Evolutionary conservation across 768 basidiomycete genomes (phyloP).

Genomic region (Hortiboletus campestris): DNA sequence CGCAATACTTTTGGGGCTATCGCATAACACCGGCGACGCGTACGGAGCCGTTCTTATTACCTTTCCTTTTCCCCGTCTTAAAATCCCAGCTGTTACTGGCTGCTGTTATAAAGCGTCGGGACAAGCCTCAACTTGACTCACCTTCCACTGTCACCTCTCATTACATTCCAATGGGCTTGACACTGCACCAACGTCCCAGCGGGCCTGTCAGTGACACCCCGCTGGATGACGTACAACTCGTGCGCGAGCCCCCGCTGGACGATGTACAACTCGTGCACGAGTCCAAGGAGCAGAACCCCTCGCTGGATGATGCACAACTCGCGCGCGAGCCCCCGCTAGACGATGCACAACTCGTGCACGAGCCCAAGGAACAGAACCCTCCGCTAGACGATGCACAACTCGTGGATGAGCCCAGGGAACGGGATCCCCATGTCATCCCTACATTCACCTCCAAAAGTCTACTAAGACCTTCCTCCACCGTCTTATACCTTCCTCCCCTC

Average conservation of each 20-base stretch:
- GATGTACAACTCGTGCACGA: neutral
- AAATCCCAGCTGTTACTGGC: neutral
- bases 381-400: neutral
- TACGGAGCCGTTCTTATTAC: neutral
- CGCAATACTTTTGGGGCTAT: conserved; percentile 25
- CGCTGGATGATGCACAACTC: neutral
- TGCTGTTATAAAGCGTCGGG: conserved; percentile 5
- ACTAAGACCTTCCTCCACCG: conserved; percentile 40
- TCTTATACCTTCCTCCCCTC: conserved; percentile 83
- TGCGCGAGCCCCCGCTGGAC: neutral
- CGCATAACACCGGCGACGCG: conserved; percentile 12
- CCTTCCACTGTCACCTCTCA: neutral
- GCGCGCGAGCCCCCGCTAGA: neutral
- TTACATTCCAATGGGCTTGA: conserved; percentile 18
- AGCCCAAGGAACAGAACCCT: neutral
- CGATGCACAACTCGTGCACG: neutral
- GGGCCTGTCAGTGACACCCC: neutral
- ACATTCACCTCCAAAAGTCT: conserved; percentile 42
- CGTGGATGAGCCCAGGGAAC: conserved; percentile 9
- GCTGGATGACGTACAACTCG: neutral
- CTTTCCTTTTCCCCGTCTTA: neutral
- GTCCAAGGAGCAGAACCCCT: neutral
- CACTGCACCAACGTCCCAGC: neutral
- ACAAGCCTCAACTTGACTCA: neutral
- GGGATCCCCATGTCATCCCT: conserved; percentile 58